phyloP scores from a whole-genome alignment of 139 green algal genomes.

The Trebouxia sp. region DNA sequence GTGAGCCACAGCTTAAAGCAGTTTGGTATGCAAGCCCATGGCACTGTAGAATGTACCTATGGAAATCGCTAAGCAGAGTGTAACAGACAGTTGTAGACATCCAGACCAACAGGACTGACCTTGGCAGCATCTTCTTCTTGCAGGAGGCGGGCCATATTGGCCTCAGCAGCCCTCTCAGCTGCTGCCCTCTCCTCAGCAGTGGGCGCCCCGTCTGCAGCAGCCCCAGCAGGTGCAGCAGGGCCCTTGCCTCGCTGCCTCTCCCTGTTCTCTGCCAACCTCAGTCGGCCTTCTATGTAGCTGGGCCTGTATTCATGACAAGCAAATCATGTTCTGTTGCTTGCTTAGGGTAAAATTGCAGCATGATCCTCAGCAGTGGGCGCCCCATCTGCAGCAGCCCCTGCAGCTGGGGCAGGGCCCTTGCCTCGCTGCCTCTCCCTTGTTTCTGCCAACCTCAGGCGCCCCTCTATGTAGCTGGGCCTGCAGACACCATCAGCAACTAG shows the following conservation, averaged over 20 bases:
- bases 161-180: constrained; percentile 41
- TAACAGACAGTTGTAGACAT: neutral
- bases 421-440: constrained; percentile 43
- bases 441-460: constrained; percentile 50
- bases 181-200: constrained; percentile 25
- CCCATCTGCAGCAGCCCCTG: neutral
- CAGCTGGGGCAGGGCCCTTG: neutral
- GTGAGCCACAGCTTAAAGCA: neutral
- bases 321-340: too few relatives aligned
- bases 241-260: constrained; percentile 35
- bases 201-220: neutral
- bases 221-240: neutral
- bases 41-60: neutral
- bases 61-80: neutral
- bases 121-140: constrained; percentile 45
- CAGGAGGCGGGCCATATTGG: constrained; percentile 51
- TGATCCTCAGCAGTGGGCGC: constrained; percentile 20
- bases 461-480: constrained; percentile 26
- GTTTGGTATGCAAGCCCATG: neutral
- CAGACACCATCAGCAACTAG: neutral
- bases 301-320: too few relatives aligned
- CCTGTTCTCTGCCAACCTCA: constrained; percentile 54
- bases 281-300: constrained; percentile 50
- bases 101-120: constrained; percentile 10
- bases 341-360: neutral